phyloP scores from a whole-genome alignment of 768 basidiomycete species.

The Dictyophora rubrovolvata region DNA sequence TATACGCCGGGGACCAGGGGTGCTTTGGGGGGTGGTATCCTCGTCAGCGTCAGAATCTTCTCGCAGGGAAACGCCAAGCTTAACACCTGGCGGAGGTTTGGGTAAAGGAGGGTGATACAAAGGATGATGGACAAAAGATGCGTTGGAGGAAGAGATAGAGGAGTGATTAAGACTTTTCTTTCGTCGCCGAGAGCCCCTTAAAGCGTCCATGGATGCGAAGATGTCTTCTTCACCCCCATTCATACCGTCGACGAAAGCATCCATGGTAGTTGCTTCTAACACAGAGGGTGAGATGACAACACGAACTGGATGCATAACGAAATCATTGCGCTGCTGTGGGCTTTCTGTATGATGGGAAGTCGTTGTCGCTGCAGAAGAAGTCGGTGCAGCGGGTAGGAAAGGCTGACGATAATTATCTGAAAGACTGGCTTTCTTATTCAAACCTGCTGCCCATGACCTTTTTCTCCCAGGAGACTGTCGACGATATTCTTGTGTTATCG shows the following conservation, averaged over 20 bases:
- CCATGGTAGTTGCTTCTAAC: conserved; percentile 65
- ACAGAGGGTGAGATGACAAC: conserved; percentile 71
- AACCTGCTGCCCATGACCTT: background rate
- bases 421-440: conserved; percentile 3
- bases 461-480: background rate
- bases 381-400: conserved; percentile 5
- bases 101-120: conserved; percentile 78
- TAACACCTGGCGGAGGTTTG: conserved; percentile 70
- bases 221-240: conserved; percentile 57
- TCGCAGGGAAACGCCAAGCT: conserved; percentile 38
- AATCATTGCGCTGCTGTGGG: background rate
- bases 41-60: conserved; percentile 4
- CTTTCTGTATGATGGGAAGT: background rate
- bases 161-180: conserved; percentile 5
- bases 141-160: conserved; percentile 19
- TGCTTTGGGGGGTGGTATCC: conserved; percentile 20
- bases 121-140: conserved; percentile 47
- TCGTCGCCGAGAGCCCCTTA: conserved; percentile 32
- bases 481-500: background rate
- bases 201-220: conserved; percentile 23
- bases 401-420: conserved; percentile 11
- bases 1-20: conserved; percentile 19
- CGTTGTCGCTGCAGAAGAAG: background rate
- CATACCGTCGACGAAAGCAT: conserved; percentile 84
- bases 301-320: conserved; percentile 28